phyloP scores from a whole-genome alignment of 495 filamentous ascomycete species.

The Penicillium lividum region DNA sequence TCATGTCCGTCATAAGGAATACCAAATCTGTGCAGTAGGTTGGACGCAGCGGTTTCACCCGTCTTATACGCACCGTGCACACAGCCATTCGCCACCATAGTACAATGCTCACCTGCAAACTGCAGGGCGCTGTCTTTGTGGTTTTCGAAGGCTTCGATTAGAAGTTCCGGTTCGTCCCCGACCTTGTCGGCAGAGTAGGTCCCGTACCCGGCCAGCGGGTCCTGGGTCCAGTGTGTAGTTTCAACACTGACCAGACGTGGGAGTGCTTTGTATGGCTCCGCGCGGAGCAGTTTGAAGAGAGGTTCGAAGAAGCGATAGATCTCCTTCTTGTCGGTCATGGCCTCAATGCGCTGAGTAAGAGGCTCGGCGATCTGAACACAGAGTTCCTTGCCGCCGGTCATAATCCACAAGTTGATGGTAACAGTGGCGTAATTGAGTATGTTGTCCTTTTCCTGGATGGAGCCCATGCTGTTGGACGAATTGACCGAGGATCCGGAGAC shows the following conservation, averaged over 20 bases:
- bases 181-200: conserved; percentile 30
- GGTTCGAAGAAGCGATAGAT: conserved; percentile 29
- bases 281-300: conserved; percentile 26
- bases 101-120: conserved; percentile 30
- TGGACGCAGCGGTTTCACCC: conserved; percentile 26
- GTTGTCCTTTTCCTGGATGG: conserved; percentile 22
- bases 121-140: conserved; percentile 24
- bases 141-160: conserved; percentile 19
- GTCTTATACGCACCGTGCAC: conserved; percentile 28
- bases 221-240: conserved; percentile 30
- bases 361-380: conserved; percentile 31
- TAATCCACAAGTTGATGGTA: conserved; percentile 29
- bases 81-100: conserved; percentile 25
- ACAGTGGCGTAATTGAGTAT: conserved; percentile 30
- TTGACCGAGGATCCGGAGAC: conserved; percentile 17
- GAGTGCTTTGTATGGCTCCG: conserved; percentile 28
- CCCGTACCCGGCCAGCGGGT: conserved; percentile 27
- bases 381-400: conserved; percentile 27
- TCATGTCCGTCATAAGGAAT: conserved; percentile 15
- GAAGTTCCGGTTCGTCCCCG: conserved; percentile 23
- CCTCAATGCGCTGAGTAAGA: conserved; percentile 27
- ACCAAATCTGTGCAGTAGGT: conserved; percentile 22
- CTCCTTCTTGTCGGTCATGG: conserved; percentile 22
- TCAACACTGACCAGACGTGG: conserved; percentile 26
- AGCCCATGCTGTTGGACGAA: conserved; percentile 18